These are phyloP conservation scores for Pseudocercospora eumusae DNA, from an alignment of 2,329 filamentous ascomycete genomes.

Conservation along the genomic window DNA sequence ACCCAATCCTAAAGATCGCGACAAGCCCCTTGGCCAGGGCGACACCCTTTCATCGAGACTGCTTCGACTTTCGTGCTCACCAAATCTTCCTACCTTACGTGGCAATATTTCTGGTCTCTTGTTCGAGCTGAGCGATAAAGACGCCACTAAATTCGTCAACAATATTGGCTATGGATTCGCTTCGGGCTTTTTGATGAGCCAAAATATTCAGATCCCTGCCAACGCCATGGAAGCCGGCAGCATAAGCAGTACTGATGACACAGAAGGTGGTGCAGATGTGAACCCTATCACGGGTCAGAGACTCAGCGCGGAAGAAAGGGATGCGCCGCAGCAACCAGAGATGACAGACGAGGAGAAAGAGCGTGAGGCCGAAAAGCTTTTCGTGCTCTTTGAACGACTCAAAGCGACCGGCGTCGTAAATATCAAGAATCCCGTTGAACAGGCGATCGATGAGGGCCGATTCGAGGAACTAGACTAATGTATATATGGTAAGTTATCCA, in stretches of 20 bases:
- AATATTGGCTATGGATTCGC: conserved; percentile 96
- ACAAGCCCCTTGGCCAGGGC: conserved; percentile 73
- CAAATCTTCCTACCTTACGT: conserved; percentile 69
- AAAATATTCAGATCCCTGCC: conserved; percentile 75
- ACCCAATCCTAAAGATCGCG: conserved; percentile 74
- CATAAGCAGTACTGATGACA: conserved; percentile 28
- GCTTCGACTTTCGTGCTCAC: conserved; percentile 73
- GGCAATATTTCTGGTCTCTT: conserved; percentile 75
- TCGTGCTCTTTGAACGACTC: conserved; percentile 83
- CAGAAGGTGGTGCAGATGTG: conserved; percentile 47
- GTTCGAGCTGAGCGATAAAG: conserved; percentile 81
- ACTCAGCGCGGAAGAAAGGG: conserved; percentile 42
- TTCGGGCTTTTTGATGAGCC: conserved; percentile 82
- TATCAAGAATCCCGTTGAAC: conserved; percentile 75
- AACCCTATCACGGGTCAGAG: conserved; percentile 90
- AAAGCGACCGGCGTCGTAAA: conserved; percentile 74
- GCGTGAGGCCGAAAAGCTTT: conserved; percentile 82
- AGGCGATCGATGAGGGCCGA: conserved; percentile 67
- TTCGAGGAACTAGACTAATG: conserved; percentile 63
- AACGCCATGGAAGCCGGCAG: conserved; percentile 61
- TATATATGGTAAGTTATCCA: not conserved
- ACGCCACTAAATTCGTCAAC: conserved; percentile 76
- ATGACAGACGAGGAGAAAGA: conserved; percentile 95
- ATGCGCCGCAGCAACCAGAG: conserved; percentile 62
- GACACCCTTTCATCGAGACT: conserved; percentile 73